Conservation (phyloP, 345 rosid species). For the Syzygium aromaticum region DNA sequence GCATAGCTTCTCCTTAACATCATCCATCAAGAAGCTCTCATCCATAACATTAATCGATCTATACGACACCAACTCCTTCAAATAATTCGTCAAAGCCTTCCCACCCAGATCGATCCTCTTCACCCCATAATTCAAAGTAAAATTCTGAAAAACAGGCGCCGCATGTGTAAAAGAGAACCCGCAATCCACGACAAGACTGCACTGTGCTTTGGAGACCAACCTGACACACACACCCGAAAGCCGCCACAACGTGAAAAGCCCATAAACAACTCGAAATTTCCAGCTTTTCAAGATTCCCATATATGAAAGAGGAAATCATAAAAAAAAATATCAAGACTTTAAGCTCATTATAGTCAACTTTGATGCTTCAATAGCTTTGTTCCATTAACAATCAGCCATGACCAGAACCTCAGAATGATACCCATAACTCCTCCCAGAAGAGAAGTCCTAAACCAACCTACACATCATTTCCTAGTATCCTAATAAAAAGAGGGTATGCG, state of each 20-base stretch:
- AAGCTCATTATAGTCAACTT: neutral
- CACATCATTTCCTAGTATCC: neutral
- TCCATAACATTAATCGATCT: constrained; percentile 78
- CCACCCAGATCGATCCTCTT: constrained; percentile 89
- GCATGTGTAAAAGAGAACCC: constrained; percentile 92
- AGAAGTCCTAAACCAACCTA: neutral
- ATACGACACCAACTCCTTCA: constrained; percentile 83
- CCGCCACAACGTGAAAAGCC: neutral
- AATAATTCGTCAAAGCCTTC: constrained; percentile 82
- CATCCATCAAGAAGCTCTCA: constrained; percentile 74
- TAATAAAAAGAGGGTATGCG: neutral
- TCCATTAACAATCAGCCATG: neutral
- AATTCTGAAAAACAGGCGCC: constrained; percentile 69
- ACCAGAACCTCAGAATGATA: neutral
- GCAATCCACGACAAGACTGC: constrained; percentile 82
- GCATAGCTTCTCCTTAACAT: constrained; percentile 92
- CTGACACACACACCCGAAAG: neutral
- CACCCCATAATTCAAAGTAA: constrained; percentile 57
- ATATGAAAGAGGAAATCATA: neutral
- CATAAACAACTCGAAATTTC: neutral
- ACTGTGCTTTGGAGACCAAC: constrained; percentile 48
- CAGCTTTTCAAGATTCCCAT: neutral
- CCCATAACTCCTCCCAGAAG: neutral
- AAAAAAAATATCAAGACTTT: neutral
- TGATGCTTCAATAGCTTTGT: neutral